Evolutionary conservation across 2,329 filamentous ascomycete species (phyloP).

Genomic region (Colletotrichum eremochloae): DNA sequence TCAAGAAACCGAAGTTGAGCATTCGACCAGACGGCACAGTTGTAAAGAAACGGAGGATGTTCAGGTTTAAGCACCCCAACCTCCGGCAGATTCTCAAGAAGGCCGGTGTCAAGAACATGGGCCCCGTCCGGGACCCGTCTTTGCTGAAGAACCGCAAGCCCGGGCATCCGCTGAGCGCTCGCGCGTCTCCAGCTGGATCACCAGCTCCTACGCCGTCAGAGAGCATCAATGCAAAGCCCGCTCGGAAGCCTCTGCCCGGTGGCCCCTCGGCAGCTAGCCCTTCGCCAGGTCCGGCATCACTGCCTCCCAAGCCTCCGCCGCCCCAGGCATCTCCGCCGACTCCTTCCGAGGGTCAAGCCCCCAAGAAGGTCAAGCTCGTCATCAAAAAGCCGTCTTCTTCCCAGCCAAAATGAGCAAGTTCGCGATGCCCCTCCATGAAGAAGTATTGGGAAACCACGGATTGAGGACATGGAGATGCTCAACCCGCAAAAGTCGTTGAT

Average conservation of each 20-base stretch:
- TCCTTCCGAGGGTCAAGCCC: conserved; percentile 21
- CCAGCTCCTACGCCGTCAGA: conserved; percentile 45
- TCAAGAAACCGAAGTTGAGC: conserved; percentile 55
- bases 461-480: not conserved
- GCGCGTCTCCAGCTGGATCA: conserved; percentile 47
- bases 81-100: conserved; percentile 51
- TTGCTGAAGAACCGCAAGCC: conserved; percentile 35
- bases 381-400: conserved; percentile 38
- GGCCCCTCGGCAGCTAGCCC: conserved; percentile 32
- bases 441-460: not conserved
- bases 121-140: conserved; percentile 28
- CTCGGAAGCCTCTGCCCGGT: conserved; percentile 52
- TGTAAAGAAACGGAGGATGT: conserved; percentile 51
- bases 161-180: conserved; percentile 27
- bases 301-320: conserved; percentile 32
- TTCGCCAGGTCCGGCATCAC: conserved; percentile 18
- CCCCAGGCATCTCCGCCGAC: conserved; percentile 33
- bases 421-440: not conserved
- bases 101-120: conserved; percentile 27
- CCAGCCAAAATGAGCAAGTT: conserved; percentile 15
- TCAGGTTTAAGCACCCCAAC: conserved; percentile 54
- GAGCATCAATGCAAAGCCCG: conserved; percentile 51
- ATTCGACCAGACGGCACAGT: conserved; percentile 46
- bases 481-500: not conserved
- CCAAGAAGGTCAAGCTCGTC: conserved; percentile 42